phyloP scores from a whole-genome alignment of 2,329 filamentous ascomycete species.

The Scleromitrula shiraiana region DNA sequence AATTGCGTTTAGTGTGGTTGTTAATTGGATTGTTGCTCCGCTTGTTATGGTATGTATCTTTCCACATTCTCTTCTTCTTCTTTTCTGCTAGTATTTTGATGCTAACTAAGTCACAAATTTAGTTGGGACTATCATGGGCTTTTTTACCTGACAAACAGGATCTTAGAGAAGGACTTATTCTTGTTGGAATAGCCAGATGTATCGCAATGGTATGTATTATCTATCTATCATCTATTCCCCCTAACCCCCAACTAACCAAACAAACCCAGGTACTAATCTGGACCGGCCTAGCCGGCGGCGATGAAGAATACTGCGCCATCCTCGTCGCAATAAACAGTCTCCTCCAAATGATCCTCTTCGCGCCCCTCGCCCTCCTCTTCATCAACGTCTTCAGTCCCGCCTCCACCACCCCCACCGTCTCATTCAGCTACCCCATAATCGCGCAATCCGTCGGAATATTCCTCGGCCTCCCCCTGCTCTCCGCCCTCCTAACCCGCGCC shows the following conservation, averaged over 20 bases:
- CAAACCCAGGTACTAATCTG: conserved; percentile 60
- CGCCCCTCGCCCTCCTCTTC: conserved; percentile 57
- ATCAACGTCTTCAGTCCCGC: conserved; percentile 57
- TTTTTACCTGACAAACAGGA: conserved; percentile 52
- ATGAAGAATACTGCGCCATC: conserved; percentile 75
- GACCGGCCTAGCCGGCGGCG: conserved; percentile 69
- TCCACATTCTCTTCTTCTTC: neutral
- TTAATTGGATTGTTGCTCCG: conserved; percentile 80
- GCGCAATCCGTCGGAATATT: conserved; percentile 79
- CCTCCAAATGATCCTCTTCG: conserved; percentile 66
- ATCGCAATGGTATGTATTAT: conserved; percentile 69
- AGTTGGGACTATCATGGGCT: conserved; percentile 58
- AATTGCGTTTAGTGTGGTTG: conserved; percentile 63
- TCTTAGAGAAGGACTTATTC: conserved; percentile 61
- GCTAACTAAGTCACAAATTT: neutral
- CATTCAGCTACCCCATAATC: conserved; percentile 61
- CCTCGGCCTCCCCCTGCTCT: conserved; percentile 73
- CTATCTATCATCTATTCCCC: neutral
- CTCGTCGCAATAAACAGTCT: conserved; percentile 69
- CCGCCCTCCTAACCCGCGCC: conserved; percentile 70
- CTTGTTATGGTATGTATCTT: conserved; percentile 57
- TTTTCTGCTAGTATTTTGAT: neutral
- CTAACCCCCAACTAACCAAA: conserved; percentile 2
- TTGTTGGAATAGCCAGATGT: conserved; percentile 77
- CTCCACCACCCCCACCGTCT: conserved; percentile 35